Evolutionary conservation across 1,284 basidiomycete genomes (phyloP).

Genomic region (Phellopilus nigrolimitatus): DNA sequence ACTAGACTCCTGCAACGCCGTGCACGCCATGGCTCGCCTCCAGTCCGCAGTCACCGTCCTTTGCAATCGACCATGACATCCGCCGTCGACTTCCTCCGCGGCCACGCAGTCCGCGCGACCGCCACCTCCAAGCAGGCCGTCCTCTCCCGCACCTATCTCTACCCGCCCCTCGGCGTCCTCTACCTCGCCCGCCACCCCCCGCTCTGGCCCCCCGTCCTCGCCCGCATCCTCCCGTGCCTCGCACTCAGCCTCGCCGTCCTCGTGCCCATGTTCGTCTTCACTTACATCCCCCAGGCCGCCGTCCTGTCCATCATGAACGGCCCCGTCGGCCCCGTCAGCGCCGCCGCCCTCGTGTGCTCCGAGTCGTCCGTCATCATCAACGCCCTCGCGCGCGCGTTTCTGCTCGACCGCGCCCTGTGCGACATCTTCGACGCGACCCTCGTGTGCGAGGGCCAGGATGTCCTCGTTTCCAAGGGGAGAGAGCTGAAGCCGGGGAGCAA

Average conservation of each 20-base stretch:
- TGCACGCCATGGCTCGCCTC: too few relatives aligned
- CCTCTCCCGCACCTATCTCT: conserved; percentile 20
- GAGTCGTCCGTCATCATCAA: conserved; percentile 38
- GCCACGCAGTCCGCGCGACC: conserved; percentile 5
- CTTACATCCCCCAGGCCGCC: conserved; percentile 47
- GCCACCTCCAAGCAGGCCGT: conserved; percentile 13
- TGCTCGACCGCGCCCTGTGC: conserved; percentile 40
- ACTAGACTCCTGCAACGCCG: neutral
- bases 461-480: conserved; percentile 32
- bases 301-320: conserved; percentile 41
- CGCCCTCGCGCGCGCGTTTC: conserved; percentile 42
- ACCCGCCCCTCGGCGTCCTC: conserved; percentile 21
- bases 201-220: conserved; percentile 21
- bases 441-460: conserved; percentile 31
- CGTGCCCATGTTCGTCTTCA: conserved; percentile 37
- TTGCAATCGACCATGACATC: conserved; percentile 13
- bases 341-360: conserved; percentile 33
- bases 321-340: conserved; percentile 35
- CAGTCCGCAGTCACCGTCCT: too few relatives aligned
- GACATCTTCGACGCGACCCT: conserved; percentile 44
- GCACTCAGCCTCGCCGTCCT: conserved; percentile 26
- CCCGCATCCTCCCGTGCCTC: conserved; percentile 20
- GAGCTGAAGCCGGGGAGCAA: conserved; percentile 26
- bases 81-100: conserved; percentile 10
- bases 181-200: conserved; percentile 20